A percentile compares a stretch with the other conserved stretches of the same genome.
Evolutionary conservation across 805 yeast species (phyloP).

Genomic region (Nakazawaea holstii): DNA sequence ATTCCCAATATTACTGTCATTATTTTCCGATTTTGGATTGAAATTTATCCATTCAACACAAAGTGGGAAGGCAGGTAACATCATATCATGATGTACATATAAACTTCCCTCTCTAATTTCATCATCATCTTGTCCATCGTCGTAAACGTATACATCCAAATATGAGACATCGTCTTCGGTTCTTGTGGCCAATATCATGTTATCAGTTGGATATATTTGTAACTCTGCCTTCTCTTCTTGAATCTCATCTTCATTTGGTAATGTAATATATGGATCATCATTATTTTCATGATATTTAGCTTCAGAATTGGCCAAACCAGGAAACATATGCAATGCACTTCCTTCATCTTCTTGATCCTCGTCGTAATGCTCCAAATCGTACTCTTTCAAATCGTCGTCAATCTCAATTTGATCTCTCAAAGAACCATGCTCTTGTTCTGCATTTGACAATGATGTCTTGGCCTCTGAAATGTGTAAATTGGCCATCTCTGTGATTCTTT

Average conservation of each 20-base stretch:
- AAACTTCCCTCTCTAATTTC: slow-evolving; percentile 70
- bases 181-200: slow-evolving; percentile 82
- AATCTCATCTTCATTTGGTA: slow-evolving; percentile 57
- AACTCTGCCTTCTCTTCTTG: slow-evolving; percentile 79
- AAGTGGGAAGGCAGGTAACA: slow-evolving; percentile 95
- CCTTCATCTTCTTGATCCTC: slow-evolving; percentile 51
- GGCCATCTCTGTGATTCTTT: slow-evolving; percentile 81
- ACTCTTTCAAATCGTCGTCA: slow-evolving; percentile 86
- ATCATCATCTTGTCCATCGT: slow-evolving; percentile 68
- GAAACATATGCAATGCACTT: slow-evolving; percentile 59
- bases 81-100: slow-evolving; percentile 93
- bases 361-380: slow-evolving; percentile 74
- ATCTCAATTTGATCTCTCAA: slow-evolving; percentile 51
- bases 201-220: slow-evolving; percentile 87
- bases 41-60: slow-evolving; percentile 94
- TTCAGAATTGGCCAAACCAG: slow-evolving; percentile 58
- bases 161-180: slow-evolving; percentile 94
- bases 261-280: slow-evolving; percentile 50
- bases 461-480: slow-evolving; percentile 78
- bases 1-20: slow-evolving; percentile 58
- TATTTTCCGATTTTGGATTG: slow-evolving; percentile 47
- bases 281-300: slow-evolving; percentile 49
- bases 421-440: slow-evolving; percentile 19
- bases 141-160: slow-evolving; percentile 90
- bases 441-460: slow-evolving; percentile 52